Conservation (phyloP, 192 early-diverging fungal species). For the Pilobolus umbonatus region DNA sequence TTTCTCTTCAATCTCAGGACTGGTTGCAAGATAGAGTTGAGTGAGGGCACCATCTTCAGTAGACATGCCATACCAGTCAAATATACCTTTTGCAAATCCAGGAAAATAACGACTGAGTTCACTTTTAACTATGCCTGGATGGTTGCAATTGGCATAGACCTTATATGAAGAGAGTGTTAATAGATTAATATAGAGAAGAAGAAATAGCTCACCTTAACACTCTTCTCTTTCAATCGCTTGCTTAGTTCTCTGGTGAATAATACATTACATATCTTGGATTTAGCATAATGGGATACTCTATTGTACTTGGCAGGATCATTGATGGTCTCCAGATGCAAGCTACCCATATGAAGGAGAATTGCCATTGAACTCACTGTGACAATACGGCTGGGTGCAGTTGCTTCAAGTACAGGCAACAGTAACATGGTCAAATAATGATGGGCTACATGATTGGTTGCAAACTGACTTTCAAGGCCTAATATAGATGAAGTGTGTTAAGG, state of each 20-base stretch:
- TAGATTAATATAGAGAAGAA: too few species aligned
- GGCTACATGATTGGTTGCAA: constrained; percentile 54
- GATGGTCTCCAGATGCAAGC: constrained; percentile 18
- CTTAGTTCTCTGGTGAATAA: constrained; percentile 27
- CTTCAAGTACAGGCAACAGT: constrained; percentile 25
- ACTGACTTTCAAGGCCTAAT: constrained; percentile 52
- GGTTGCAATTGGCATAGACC: constrained; percentile 24
- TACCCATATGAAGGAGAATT: constrained; percentile 1
- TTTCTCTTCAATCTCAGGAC: constrained; percentile 48
- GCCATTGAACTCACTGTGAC: constrained; percentile 28
- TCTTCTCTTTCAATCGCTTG: constrained; percentile 20
- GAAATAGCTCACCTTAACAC: too few species aligned
- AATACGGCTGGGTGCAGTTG: constrained; percentile 21
- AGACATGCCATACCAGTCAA: constrained; percentile 4
- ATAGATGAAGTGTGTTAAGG: neutral
- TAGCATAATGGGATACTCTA: constrained; percentile 4
- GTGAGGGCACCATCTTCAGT: constrained; percentile 43
- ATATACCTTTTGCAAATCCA: too few species aligned
- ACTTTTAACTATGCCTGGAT: constrained; percentile 27
- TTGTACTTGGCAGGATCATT: constrained; percentile 24
- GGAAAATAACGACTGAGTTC: constrained; percentile 22
- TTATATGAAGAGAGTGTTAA: too few species aligned
- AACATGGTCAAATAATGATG: constrained; percentile 30
- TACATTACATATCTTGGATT: constrained; percentile 27
- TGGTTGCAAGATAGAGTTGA: constrained; percentile 45